Conservation (phyloP, 495 filamentous ascomycete genomes). For the Terfezia claveryi region DNA sequence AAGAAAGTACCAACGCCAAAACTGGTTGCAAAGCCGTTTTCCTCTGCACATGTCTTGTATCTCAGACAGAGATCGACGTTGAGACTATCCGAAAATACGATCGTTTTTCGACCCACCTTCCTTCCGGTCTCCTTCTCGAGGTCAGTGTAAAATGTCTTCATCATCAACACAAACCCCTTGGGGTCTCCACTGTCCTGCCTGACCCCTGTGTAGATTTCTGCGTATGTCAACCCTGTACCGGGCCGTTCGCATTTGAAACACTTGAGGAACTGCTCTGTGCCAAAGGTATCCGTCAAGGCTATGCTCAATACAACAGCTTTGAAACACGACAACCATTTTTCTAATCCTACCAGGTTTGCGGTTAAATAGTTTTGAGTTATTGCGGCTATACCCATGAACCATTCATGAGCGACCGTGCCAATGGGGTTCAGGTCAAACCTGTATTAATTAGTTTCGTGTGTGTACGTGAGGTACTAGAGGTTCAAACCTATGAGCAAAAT, state of each 20-base stretch:
- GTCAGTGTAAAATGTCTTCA: constrained; percentile 67
- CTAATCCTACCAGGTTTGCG: constrained; percentile 62
- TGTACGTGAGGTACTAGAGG: background rate
- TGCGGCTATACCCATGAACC: constrained; percentile 96
- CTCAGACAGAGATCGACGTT: constrained; percentile 77
- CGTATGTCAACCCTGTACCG: constrained; percentile 35
- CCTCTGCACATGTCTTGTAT: constrained; percentile 63
- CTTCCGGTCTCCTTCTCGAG: constrained; percentile 7
- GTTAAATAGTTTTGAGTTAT: constrained; percentile 65
- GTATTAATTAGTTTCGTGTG: constrained; percentile 26
- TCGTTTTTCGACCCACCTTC: constrained; percentile 47
- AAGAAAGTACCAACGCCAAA: constrained; percentile 93
- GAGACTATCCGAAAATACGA: constrained; percentile 94
- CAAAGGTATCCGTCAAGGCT: constrained; percentile 93
- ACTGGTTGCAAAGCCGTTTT: constrained; percentile 53
- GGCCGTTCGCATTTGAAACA: constrained; percentile 39
- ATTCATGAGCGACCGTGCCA: constrained; percentile 92
- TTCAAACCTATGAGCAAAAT: constrained; percentile 38
- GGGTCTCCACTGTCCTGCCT: constrained; percentile 93
- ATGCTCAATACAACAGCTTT: constrained; percentile 79
- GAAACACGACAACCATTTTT: constrained; percentile 79
- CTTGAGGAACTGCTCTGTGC: constrained; percentile 69
- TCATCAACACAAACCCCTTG: constrained; percentile 52
- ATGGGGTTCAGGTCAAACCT: constrained; percentile 61
- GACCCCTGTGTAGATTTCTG: constrained; percentile 65